Conservation (phyloP, 441 rosid species). For the Gossypium schwendimanii region DNA sequence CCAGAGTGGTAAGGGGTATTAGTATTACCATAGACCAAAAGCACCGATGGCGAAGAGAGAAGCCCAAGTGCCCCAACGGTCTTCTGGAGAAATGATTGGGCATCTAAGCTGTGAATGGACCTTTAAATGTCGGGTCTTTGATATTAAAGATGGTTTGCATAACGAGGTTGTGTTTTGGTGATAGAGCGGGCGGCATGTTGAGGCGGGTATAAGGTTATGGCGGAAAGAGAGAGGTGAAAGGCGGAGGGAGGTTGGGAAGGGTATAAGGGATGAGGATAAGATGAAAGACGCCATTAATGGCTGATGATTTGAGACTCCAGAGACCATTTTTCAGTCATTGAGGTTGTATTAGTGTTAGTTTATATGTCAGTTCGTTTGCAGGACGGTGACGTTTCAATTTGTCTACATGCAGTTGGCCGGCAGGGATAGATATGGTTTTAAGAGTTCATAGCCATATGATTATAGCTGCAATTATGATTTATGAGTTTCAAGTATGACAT, state of each 20-base stretch:
- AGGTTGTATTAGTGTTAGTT: background rate
- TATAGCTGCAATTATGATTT: no score
- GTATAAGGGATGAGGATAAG: background rate
- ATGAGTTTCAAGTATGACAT: no score
- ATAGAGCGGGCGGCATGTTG: background rate
- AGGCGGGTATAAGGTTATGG: background rate
- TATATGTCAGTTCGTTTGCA: background rate
- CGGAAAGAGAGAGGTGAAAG: conserved; percentile 8
- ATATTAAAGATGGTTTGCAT: background rate
- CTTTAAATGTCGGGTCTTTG: conserved; percentile 3
- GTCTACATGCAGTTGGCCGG: background rate
- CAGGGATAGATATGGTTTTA: no score
- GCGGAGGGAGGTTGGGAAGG: conserved; percentile 3
- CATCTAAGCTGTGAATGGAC: conserved; percentile 33
- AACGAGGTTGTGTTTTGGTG: background rate
- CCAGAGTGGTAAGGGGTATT: background rate
- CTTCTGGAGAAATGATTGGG: conserved; percentile 46
- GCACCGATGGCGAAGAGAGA: conserved; percentile 47
- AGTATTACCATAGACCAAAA: conserved; percentile 50
- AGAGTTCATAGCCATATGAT: no score
- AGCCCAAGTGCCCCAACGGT: conserved; percentile 55
- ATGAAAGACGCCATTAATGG: conserved; percentile 18
- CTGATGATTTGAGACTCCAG: background rate
- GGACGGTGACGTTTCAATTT: background rate
- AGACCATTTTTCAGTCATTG: background rate